phyloP scores from a whole-genome alignment of 768 basidiomycete genomes.

The Auriculariales sp. region DNA sequence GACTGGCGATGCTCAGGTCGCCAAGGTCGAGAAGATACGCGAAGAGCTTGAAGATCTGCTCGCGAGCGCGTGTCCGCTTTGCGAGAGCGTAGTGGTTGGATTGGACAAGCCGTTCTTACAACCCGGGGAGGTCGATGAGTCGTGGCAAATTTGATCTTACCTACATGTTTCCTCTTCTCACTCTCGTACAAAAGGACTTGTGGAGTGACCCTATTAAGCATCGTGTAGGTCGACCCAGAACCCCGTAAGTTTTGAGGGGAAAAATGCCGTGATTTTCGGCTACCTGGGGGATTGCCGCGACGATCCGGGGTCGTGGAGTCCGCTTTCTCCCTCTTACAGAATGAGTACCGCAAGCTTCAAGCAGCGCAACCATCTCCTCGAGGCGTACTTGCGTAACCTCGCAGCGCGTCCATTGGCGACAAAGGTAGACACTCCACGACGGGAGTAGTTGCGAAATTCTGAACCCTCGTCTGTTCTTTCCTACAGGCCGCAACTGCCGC shows the following conservation, averaged over 20 bases:
- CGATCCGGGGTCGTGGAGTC: too few relatives aligned
- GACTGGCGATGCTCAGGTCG: constrained; percentile 33
- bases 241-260: too few relatives aligned
- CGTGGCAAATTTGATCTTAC: constrained; percentile 50
- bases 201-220: not conserved
- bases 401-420: constrained; percentile 59
- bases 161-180: not conserved
- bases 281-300: too few relatives aligned
- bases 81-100: constrained; percentile 76
- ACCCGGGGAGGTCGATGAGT: constrained; percentile 62
- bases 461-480: not conserved
- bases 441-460: constrained; percentile 23
- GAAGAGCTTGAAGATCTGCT: constrained; percentile 81
- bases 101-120: constrained; percentile 79
- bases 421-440: constrained; percentile 54
- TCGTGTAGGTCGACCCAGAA: too few relatives aligned
- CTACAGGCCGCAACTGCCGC: constrained; percentile 3
- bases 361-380: constrained; percentile 34
- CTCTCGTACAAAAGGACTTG: not conserved
- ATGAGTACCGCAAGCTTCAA: too few relatives aligned
- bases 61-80: constrained; percentile 81
- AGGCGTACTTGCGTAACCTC: constrained; percentile 58
- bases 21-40: constrained; percentile 57
- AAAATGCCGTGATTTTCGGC: too few relatives aligned
- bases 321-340: too few relatives aligned